These are phyloP conservation scores for Hortiboletus campestris DNA, from an alignment of 768 basidiomycete species.

Conservation along the genomic window DNA sequence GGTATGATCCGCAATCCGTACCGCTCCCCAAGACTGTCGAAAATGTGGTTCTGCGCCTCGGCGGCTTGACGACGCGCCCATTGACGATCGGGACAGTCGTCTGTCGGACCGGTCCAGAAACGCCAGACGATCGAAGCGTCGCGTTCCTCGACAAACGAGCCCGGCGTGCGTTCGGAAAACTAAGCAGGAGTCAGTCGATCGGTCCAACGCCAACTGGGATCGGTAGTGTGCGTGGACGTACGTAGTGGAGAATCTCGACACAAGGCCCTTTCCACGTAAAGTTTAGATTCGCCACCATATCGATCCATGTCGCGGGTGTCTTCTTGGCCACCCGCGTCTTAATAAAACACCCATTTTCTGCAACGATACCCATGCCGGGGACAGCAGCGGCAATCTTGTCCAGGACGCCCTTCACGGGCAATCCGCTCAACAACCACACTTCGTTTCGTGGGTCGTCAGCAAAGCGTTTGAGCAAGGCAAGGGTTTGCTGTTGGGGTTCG, in stretches of 20 bases:
- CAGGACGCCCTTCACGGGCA: constrained; percentile 61
- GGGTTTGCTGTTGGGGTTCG: constrained; percentile 36
- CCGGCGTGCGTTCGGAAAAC: constrained; percentile 89
- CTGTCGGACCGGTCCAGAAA: constrained; percentile 62
- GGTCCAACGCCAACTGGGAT: background rate
- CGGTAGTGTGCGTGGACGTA: constrained; percentile 37
- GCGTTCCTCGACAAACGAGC: constrained; percentile 80
- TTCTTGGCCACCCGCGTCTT: constrained; percentile 45
- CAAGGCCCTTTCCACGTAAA: constrained; percentile 79
- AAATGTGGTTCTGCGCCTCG: constrained; percentile 91
- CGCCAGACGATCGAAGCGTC: constrained; percentile 83
- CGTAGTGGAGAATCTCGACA: constrained; percentile 81
- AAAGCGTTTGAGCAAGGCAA: constrained; percentile 55
- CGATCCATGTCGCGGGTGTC: constrained; percentile 57
- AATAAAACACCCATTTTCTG: constrained; percentile 88
- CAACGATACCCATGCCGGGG: constrained; percentile 76
- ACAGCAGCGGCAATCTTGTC: constrained; percentile 59
- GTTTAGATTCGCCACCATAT: constrained; percentile 77
- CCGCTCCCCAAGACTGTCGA: constrained; percentile 81
- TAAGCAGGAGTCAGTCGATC: constrained; percentile 26
- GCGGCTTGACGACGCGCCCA: constrained; percentile 89
- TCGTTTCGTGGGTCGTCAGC: constrained; percentile 66
- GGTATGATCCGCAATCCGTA: constrained; percentile 84
- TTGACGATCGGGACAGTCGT: constrained; percentile 56
- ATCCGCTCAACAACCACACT: constrained; percentile 80